These are phyloP conservation scores for Alternaria viburni DNA, from an alignment of 2,329 filamentous ascomycete genomes.

Conservation along the genomic window DNA sequence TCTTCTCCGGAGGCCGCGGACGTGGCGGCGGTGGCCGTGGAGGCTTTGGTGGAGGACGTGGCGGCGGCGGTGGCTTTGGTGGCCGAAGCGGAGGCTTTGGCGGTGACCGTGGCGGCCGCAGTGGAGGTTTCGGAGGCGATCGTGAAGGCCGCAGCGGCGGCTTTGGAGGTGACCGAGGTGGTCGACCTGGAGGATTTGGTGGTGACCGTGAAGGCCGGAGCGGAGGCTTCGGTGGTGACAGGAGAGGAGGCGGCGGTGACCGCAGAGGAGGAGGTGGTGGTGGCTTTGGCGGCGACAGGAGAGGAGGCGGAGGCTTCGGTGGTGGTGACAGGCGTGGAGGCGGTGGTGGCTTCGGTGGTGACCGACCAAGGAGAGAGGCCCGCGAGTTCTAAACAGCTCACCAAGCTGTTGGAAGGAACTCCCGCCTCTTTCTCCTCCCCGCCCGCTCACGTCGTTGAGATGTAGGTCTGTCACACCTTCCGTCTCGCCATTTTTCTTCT, in stretches of 20 bases:
- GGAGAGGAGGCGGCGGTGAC: conserved; percentile 21
- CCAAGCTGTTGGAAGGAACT: not conserved
- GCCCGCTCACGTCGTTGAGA: not conserved
- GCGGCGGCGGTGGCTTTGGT: conserved; percentile 21
- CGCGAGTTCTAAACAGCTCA: conserved; percentile 5
- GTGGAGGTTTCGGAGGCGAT: conserved; percentile 3
- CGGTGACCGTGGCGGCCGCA: conserved; percentile 12
- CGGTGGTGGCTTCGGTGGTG: conserved; percentile 17
- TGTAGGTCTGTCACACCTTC: not conserved
- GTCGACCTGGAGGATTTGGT: not conserved
- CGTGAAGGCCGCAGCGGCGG: conserved; percentile 3
- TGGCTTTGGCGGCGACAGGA: conserved; percentile 10
- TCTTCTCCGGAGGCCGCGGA: conserved; percentile 23
- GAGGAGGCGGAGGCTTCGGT: conserved; percentile 8
- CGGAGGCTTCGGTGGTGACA: conserved; percentile 3
- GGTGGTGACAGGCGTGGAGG: conserved; percentile 15
- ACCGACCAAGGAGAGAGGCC: conserved; percentile 19
- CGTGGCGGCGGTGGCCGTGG: conserved; percentile 13
- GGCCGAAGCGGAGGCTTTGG: conserved; percentile 9
- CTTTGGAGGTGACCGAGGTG: conserved; percentile 7
- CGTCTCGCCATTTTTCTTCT: not conserved
- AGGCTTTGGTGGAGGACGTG: conserved; percentile 20
- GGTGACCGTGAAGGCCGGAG: conserved; percentile 1
- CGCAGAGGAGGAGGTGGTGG: conserved; percentile 9
- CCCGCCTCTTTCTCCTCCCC: no score